phyloP scores from a whole-genome alignment of 2,329 filamentous ascomycete species.

The Achaetomium macrosporum region DNA sequence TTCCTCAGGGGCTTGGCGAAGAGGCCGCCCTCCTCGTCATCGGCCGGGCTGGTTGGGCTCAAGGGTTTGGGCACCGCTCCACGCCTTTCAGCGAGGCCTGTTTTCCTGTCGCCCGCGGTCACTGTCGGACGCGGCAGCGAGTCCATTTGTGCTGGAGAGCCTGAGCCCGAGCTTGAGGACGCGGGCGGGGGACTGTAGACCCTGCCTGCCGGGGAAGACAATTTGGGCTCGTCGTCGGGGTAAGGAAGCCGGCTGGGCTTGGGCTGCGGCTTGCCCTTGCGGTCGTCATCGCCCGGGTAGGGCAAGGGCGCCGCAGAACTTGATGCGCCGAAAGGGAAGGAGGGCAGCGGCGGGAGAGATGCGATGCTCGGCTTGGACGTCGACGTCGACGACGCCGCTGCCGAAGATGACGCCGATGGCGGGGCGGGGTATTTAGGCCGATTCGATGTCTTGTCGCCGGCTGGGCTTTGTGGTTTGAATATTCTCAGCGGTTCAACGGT shows the following conservation, averaged over 20 bases:
- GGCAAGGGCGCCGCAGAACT: constrained; percentile 61
- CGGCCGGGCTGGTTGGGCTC: constrained; percentile 65
- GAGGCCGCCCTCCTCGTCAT: constrained; percentile 66
- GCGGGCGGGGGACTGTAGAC: constrained; percentile 32
- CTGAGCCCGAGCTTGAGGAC: constrained; percentile 31
- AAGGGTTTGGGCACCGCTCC: constrained; percentile 77
- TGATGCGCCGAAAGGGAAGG: constrained; percentile 62
- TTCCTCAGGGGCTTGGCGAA: constrained; percentile 61
- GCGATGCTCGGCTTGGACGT: constrained; percentile 41
- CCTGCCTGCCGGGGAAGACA: constrained; percentile 27
- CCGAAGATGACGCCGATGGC: constrained; percentile 31
- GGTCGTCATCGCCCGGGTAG: constrained; percentile 32
- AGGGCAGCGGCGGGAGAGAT: constrained; percentile 25
- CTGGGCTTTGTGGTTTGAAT: constrained; percentile 69
- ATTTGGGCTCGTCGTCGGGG: constrained; percentile 34
- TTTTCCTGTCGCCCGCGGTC: constrained; percentile 51
- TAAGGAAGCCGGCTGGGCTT: constrained; percentile 35
- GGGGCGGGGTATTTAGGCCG: constrained; percentile 49
- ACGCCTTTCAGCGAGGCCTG: constrained; percentile 71
- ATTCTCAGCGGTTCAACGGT: constrained; percentile 81
- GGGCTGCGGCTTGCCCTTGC: constrained; percentile 21
- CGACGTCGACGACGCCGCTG: constrained; percentile 34
- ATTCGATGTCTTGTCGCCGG: constrained; percentile 37
- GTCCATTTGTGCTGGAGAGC: constrained; percentile 42
- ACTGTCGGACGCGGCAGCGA: constrained; percentile 50